Evolutionary conservation across 331 rosid genomes (phyloP), one percentile per base, ranked within the genome.

Genomic region (Prunus yedoensis): DNA sequence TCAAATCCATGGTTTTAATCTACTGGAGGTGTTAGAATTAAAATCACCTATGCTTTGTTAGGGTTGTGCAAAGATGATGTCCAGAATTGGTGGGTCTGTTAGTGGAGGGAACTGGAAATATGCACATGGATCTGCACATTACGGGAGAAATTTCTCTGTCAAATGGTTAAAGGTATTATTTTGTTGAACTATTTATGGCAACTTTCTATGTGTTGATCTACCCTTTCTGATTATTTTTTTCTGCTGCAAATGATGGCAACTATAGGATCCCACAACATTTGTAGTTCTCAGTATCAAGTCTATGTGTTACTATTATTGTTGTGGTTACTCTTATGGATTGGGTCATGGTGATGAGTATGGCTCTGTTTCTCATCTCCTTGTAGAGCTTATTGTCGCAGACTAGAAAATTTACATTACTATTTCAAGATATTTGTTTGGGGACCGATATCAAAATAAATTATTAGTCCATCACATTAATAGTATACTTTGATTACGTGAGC

Each of bases 11-110:
- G 4, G n/a, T 54, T n/a, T 46, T 54, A 17, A 16, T 50, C 46
- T 30, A 41, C 45, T 47, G 54, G 68, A 30, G 43, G 15, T 35
- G 23, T 18, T 57, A 35, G 77, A 77, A 78, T 59, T 70, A 58
- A 74, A 80, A 74, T 53, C 27, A 11, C 71, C 57, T 79, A 58
- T 74, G 10, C 73, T 77, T 83, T 83, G 49, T 83, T 80, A 95
- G 99, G 99, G 99, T 77, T 95, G 97, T 86, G 99, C 99, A 79
- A 95, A 92, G 94, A 95, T 95, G 99, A 90, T 88, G 78, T 87
- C 99, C 79, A 95, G 99, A 85, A 95, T 92, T 67, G 99, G 99
- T 81, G 99, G 93, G 66, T 92, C 97, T 75, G 93, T 88, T 77
- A 62, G 94, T 28, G 99, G 99, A n/a, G 99, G 99, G 47, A 95